These are phyloP conservation scores for Panaeolus papilionaceus DNA, from an alignment of 768 basidiomycete genomes.

Conservation along the genomic window DNA sequence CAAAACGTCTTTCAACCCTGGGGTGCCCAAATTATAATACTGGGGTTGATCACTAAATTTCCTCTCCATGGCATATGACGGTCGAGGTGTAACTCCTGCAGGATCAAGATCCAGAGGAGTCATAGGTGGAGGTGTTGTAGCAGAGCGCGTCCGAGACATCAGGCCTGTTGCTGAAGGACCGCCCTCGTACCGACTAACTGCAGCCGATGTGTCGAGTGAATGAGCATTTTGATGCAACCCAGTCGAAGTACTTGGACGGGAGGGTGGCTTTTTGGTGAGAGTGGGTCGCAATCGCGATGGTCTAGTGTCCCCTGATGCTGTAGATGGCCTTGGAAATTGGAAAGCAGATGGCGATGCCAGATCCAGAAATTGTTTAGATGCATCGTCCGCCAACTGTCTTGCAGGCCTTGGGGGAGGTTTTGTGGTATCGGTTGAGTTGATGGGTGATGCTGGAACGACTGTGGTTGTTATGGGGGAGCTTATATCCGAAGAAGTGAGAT, in stretches of 20 bases:
- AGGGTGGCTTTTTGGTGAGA: conserved; percentile 4
- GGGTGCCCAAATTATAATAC: conserved; percentile 41
- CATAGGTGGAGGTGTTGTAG: conserved; percentile 46
- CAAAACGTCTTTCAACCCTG: conserved; percentile 74
- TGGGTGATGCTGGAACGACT: background rate
- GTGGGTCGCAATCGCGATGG: conserved; percentile 12
- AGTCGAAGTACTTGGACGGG: conserved; percentile 23
- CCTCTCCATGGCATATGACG: conserved; percentile 19
- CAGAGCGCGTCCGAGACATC: conserved; percentile 48
- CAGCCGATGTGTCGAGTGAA: conserved; percentile 56
- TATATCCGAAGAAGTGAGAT: background rate
- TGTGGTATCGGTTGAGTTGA: conserved; percentile 24
- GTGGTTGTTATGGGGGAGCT: background rate
- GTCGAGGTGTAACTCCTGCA: conserved; percentile 18
- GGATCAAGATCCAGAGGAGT: conserved; percentile 15
- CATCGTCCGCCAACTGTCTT: conserved; percentile 17
- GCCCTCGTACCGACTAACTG: conserved; percentile 29
- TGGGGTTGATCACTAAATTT: conserved; percentile 20
- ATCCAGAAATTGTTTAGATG: conserved; percentile 28
- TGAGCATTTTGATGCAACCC: conserved; percentile 60
- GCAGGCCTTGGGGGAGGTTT: conserved; percentile 21
- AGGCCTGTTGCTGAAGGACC: conserved; percentile 32
- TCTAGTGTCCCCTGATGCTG: conserved; percentile 8
- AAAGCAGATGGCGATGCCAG: conserved; percentile 46
- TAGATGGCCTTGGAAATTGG: conserved; percentile 43